Base-by-base conservation (phyloP, 768 basidiomycete species). In the Kwoniella sp. region DNA sequence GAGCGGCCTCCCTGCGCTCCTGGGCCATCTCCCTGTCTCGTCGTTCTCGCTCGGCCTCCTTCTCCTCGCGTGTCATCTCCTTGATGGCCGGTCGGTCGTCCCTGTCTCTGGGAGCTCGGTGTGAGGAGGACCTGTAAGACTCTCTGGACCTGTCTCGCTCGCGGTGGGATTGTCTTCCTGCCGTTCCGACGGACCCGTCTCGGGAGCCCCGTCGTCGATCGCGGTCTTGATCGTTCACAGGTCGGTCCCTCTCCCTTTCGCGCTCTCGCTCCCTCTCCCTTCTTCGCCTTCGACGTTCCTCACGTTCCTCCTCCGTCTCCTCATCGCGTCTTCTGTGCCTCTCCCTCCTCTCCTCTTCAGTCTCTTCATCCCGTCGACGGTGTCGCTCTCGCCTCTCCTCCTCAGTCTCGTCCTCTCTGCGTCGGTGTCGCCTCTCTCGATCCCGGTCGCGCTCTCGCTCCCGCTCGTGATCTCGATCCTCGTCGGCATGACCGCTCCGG, bases 191-290 rank as follows among this genome's bases (percentile, higher is more conserved):
- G 1, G 50, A 52, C 17, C 63, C 59, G 27, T 68, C 69, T 51
- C 79, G 76, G 56, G 82, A 80, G 46, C 78, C 75, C 20, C 51
- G 40, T 25, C 49, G 51, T 36, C 41, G 33, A 32, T 29, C 53
- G 4, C 37, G 37, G 8, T 22, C 37, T n/a, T n/a, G n/a, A n/a
- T n/a, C n/a, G n/a, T n/a, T n/a, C n/a, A n/a, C n/a, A n/a, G n/a
- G n/a, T 26, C 27, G 29, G 8, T 46, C 50, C 8, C 37, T 2
- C 11, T 58, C 52, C 23, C 57, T 33, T 27, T 60, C 59, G 32
- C 58, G 56, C 20, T 55, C 59, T 3, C 50, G 42, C 33, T 47
- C 53, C 26, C 41, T 41, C 45, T 68, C 66, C 22, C 52, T 50
- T 23, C 66, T 46, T 22, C 59, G 29, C 22, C 55, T 50, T 14